Evolutionary conservation across 2,329 filamentous ascomycete genomes (phyloP).

Genomic region (Aspergillus pseudoviridinutans): DNA sequence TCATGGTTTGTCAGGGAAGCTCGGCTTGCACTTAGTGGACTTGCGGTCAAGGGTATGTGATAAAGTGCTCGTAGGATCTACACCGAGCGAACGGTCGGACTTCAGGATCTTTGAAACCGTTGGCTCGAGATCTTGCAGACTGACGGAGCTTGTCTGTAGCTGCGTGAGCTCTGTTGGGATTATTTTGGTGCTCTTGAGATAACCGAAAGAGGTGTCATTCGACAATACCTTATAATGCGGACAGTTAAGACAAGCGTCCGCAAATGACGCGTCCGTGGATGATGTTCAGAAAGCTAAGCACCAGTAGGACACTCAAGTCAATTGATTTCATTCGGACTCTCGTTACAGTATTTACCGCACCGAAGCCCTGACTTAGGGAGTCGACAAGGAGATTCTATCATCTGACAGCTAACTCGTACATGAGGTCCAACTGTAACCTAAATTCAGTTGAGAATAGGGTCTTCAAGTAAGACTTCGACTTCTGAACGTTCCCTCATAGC

Average conservation of each 20-base stretch:
- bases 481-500: neutral
- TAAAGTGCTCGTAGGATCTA: neutral
- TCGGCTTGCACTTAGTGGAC: neutral
- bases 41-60: slow-evolving; percentile 1
- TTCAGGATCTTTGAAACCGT: too few species aligned
- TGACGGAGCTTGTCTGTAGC: neutral
- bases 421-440: neutral
- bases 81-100: too few species aligned
- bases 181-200: neutral
- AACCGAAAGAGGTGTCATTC: neutral
- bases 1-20: slow-evolving; percentile 15
- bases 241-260: neutral
- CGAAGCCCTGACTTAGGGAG: neutral
- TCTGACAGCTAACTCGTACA: neutral
- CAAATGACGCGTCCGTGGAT: neutral
- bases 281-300: neutral
- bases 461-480: neutral
- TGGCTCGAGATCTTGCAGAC: neutral
- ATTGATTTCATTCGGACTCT: neutral
- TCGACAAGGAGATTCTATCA: neutral
- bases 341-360: too few species aligned
- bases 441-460: neutral
- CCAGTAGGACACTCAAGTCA: neutral
- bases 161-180: neutral
- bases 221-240: neutral